phyloP scores from a whole-genome alignment of 495 filamentous ascomycete genomes.

The Acidiella bohemica region DNA sequence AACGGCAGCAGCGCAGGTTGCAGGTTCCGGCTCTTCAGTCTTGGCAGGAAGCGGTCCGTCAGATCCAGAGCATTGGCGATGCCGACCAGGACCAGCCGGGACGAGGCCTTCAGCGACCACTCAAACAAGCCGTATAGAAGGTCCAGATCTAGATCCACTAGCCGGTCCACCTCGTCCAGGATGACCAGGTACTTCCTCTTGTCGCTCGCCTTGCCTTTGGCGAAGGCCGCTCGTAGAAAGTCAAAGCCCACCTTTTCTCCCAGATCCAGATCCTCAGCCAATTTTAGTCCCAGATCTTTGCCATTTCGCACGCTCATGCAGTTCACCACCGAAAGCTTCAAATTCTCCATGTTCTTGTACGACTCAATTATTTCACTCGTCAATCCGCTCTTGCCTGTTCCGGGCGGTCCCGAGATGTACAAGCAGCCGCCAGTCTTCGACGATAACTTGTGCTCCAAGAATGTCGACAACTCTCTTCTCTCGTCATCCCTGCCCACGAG shows the following conservation, averaged over 20 bases:
- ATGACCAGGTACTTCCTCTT: slow-evolving; percentile 54
- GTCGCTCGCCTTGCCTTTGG: slow-evolving; percentile 22
- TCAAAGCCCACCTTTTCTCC: slow-evolving; percentile 32
- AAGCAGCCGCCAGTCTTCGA: slow-evolving; percentile 62
- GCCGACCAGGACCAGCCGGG: slow-evolving; percentile 69
- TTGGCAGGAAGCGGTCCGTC: slow-evolving; percentile 86
- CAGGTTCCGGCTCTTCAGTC: slow-evolving; percentile 80
- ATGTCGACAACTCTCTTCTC: slow-evolving; percentile 50
- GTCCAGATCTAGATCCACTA: slow-evolving; percentile 72
- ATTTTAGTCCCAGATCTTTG: slow-evolving; percentile 62
- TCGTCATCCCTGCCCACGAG: slow-evolving; percentile 78
- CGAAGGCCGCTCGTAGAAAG: slow-evolving; percentile 7
- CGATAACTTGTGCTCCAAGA: slow-evolving; percentile 51
- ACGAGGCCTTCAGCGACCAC: slow-evolving; percentile 70
- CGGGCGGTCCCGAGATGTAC: slow-evolving; percentile 90
- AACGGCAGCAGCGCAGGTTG: slow-evolving; percentile 86
- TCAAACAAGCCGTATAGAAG: slow-evolving; percentile 84
- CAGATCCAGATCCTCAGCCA: slow-evolving; percentile 52
- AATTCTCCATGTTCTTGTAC: slow-evolving; percentile 29
- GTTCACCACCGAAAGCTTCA: slow-evolving; percentile 71
- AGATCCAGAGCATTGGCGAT: slow-evolving; percentile 96
- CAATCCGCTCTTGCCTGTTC: slow-evolving; percentile 92
- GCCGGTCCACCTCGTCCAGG: slow-evolving; percentile 89
- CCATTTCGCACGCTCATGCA: slow-evolving; percentile 89
- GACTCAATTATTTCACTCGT: slow-evolving; percentile 62